Conservation (phyloP, 2,329 filamentous ascomycete species). For the Dactylellina haptotyla region DNA sequence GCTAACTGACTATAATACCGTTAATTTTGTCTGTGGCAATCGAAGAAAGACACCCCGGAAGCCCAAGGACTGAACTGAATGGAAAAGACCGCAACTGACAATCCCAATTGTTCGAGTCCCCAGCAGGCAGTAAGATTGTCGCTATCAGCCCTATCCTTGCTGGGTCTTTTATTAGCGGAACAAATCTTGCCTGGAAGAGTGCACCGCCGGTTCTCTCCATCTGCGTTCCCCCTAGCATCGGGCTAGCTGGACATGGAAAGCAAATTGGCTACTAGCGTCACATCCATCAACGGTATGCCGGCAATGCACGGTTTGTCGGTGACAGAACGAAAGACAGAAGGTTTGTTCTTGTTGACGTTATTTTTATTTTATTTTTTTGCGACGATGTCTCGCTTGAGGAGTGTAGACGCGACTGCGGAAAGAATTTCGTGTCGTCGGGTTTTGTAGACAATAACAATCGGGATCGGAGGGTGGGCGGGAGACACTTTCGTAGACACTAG, state of each 20-base stretch:
- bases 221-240: slow-evolving; percentile 22
- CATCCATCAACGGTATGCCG: slow-evolving; percentile 26
- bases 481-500: too few species aligned
- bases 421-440: not conserved
- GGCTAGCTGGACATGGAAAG: slow-evolving; percentile 51
- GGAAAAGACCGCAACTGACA: not conserved
- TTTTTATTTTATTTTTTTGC: slow-evolving; percentile 11
- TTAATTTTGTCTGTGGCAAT: not conserved
- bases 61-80: not conserved
- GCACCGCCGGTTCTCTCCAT: slow-evolving; percentile 9
- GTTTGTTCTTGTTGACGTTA: slow-evolving; percentile 33
- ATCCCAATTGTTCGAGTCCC: slow-evolving; percentile 7
- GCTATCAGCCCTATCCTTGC: slow-evolving; percentile 52
- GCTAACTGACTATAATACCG: too few species aligned
- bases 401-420: slow-evolving; percentile 21
- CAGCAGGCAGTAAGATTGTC: slow-evolving; percentile 47
- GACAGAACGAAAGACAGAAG: slow-evolving; percentile 15
- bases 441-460: slow-evolving; percentile 8
- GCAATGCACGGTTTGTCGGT: slow-evolving; percentile 49
- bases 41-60: not conserved
- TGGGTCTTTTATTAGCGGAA: slow-evolving; percentile 21
- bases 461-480: too few species aligned
- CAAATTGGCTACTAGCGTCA: slow-evolving; percentile 38
- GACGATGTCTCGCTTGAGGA: not conserved
- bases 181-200: slow-evolving; percentile 8